A percentile compares a stretch with the other conserved stretches of the same genome.
Conservation (phyloP, 345 rosid genomes). For the Murraya paniculata region DNA sequence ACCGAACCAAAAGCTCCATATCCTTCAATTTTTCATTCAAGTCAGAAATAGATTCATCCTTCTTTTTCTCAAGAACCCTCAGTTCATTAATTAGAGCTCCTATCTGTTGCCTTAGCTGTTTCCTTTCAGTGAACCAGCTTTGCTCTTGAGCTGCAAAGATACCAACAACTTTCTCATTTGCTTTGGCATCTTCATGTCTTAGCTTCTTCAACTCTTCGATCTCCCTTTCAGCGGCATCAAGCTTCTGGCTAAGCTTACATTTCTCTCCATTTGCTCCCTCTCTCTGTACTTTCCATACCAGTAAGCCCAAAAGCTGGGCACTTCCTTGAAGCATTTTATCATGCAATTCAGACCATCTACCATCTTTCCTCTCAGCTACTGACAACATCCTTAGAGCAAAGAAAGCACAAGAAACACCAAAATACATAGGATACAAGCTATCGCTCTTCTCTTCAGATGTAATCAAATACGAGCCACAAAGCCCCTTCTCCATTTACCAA, state of each 20-base stretch:
- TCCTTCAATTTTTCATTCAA: conserved; percentile 52
- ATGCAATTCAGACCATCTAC: conserved; percentile 51
- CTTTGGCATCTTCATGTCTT: conserved; percentile 79
- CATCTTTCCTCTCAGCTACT: conserved; percentile 38
- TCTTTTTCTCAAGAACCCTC: conserved; percentile 46
- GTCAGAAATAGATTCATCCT: conserved; percentile 42
- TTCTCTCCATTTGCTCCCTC: conserved; percentile 29
- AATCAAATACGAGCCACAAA: conserved; percentile 26
- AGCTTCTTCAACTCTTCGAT: conserved; percentile 57
- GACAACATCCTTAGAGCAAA: conserved; percentile 47
- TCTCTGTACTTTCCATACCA: conserved; percentile 63
- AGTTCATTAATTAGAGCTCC: conserved; percentile 61
- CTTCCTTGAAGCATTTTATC: conserved; percentile 61
- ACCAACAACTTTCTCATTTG: conserved; percentile 88
- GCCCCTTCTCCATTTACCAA: conserved; percentile 39
- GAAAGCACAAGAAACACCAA: conserved; percentile 70
- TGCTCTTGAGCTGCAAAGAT: conserved; percentile 87
- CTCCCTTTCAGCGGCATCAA: conserved; percentile 54
- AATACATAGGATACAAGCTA: conserved; percentile 50
- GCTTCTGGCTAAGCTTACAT: conserved; percentile 40
- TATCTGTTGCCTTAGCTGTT: conserved; percentile 49
- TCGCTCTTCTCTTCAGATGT: conserved; percentile 32
- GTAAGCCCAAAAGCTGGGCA: conserved; percentile 64
- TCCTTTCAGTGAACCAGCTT: conserved; percentile 73
- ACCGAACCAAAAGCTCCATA: conserved; percentile 47